Evolutionary conservation across 78 protist genomes (phyloP), one percentile per base, ranked within the genome.

Genomic region (Dictyostelium brefeldianum): DNA sequence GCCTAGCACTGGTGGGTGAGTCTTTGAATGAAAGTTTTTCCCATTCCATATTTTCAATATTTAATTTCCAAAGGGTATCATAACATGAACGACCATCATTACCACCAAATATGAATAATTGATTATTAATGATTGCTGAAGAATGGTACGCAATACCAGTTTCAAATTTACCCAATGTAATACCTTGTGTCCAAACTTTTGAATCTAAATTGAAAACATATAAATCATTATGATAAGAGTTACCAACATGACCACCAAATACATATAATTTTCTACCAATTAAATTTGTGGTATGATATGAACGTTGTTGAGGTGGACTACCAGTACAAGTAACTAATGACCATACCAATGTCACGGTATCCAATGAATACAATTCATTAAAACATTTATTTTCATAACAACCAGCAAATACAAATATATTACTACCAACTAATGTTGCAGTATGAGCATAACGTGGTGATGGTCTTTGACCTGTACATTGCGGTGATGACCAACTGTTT

Each of bases 61-160:
- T 77, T 29, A 87, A 27, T 59, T 27, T 50, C 93, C 93, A 87
- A 11, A 87, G 79, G 6, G 80, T 77, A 78, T 87, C 84, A 36
- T 65, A 77, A 36, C 93, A 77, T 29, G 54, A 18, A n/a, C 57
- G 64, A 18, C 93, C 93, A 25, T 87, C 93, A 29, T 75, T 87
- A 11, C 93, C 93, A 87, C 93, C 93, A 69, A 77, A 87, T 14
- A 87, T 65, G n/a, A 75, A 87, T n/a, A 87, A 54, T 54, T 87
- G 80, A 27, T 87, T 87, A 36, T 87, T 74, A 3, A 87, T 77
- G 20, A 87, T 57, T 1, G 69, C 78, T 0, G 85, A 46, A 0
- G 85, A 20, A 31, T 87, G 93, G 43, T 77, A 51, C 0, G 93
- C 83, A 12, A 87, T 53, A 29, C 83, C 77, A 11, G 43, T 29